Base-by-base conservation (phyloP, 495 filamentous ascomycete genomes). In the Penicillium lividum region DNA sequence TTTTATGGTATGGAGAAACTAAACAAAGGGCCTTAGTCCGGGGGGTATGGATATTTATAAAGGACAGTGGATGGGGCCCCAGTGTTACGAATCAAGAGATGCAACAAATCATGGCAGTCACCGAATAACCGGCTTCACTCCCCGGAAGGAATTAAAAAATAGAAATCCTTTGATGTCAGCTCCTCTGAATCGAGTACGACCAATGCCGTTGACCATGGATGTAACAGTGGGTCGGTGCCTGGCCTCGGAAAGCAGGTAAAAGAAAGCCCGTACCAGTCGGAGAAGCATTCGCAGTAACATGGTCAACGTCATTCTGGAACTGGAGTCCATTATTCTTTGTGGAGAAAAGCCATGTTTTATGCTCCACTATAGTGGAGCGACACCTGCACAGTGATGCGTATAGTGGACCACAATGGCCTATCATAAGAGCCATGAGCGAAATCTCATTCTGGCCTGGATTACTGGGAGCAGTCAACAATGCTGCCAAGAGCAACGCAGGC, bases 221-320 rank as follows among this genome's bases (percentile, higher is more conserved):
- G 11, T 40, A 28, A 43, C 10, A 36, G 44, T 59, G 56, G 53
- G 56, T 45, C 46, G 25, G 38, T 57, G 25, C 44, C 36, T 48
- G 42, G 47, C 31, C 45, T 43, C 36, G 33, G 50, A 57, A 22
- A 60, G 53, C 54, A 62, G 30, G 52, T 53, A 47, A 27, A 47
- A 49, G 11, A 48, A 48, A 50, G 42, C 43, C 60, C 66, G 58
- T 62, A 53, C 66, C 66, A 64, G 66, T 46, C 64, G 66, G 61
- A 67, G 27, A 55, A 16, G 46, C 34, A 49, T 64, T 53, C 66
- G 56, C 30, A 45, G 34, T 43, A 16, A 42, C 38, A 54, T n/a
- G 15, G 11, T 40, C 58, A 34, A 68, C 66, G 66, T 68, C 66
- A 68, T 68, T 18, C 38, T 64, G 31, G 43, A 60, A 48, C 22